Base-by-base conservation (phyloP, 805 yeast genomes). In the Hanseniaspora lindneri region DNA sequence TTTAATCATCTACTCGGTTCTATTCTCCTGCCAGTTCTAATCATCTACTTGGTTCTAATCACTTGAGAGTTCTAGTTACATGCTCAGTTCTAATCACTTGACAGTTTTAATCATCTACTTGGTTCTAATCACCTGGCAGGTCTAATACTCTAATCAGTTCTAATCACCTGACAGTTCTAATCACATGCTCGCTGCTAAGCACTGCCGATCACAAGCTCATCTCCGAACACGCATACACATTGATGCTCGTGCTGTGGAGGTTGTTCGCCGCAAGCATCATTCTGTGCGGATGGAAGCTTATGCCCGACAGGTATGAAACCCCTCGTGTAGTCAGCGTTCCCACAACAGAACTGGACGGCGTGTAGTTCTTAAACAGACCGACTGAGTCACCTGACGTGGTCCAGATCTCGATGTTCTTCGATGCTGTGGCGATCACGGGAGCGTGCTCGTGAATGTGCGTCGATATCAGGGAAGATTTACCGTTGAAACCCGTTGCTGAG, bases 391-490 rank as follows among this genome's bases (percentile, higher is more conserved):
- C 97, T 0, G 82, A 68, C 0, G 95, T 85, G 3, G 94, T 78
- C 83, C 92, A 88, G 4, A 92, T 65, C 39, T 84, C 80, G 14
- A 87, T 77, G 30, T 75, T 71, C 53, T 81, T 81, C 1, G 88
- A 79, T 0, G 95, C 96, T 3, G 95, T 82, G 2, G 88, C 89
- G 50, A 92, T 75, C 2, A 92, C 72, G 1, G 98, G 97, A 0
- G 97, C 98, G 65, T 92, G 98, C 58, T 92, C 98, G 65, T 92
- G 98, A 4, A 85, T 76, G 58, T 83, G 82, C 49, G 86, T 71
- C 19, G 85, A 73, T 7, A 92, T 75, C 73, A 76, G 59, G 1
- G 69, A 64, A 32, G 54, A 35, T 23, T 44, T 49, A 2, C 37
- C 41, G 16, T 43, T 41, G 30, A 43, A 49, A 9, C 47, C 47